These are phyloP conservation scores for Hypoxylon trugodes DNA, from an alignment of 495 filamentous ascomycete species.

Conservation along the genomic window DNA sequence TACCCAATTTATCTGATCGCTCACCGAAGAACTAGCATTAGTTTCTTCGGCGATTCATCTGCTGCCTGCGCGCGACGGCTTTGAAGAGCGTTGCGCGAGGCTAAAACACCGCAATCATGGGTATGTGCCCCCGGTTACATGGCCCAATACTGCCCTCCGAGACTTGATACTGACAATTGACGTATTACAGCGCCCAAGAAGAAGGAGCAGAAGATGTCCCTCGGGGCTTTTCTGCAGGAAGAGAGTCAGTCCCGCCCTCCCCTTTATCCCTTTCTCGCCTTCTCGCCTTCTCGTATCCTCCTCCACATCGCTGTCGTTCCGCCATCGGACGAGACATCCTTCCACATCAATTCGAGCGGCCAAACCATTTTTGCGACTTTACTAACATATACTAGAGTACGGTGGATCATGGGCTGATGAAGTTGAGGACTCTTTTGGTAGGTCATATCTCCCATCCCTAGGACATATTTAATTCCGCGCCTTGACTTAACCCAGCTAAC, in stretches of 20 bases:
- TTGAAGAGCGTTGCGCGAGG: slow-evolving; percentile 52
- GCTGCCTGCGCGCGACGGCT: slow-evolving; percentile 56
- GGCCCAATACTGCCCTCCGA: slow-evolving; percentile 11
- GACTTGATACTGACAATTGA: slow-evolving; percentile 33
- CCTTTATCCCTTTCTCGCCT: slow-evolving; percentile 23
- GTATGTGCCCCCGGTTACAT: slow-evolving; percentile 63
- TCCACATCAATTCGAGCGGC: neutral
- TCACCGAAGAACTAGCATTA: slow-evolving; percentile 21
- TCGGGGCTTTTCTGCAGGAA: slow-evolving; percentile 89
- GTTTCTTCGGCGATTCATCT: slow-evolving; percentile 39
- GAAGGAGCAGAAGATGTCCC: slow-evolving; percentile 89
- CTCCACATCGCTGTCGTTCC: slow-evolving; percentile 17
- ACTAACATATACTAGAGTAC: slow-evolving; percentile 68
- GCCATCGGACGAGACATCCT: neutral
- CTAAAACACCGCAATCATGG: slow-evolving; percentile 81
- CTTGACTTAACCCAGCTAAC: too few relatives aligned
- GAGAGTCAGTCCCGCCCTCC: slow-evolving; percentile 69
- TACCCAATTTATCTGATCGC: neutral
- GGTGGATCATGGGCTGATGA: slow-evolving; percentile 97
- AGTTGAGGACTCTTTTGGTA: slow-evolving; percentile 87
- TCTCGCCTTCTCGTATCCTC: slow-evolving; percentile 32
- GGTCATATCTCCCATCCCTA: slow-evolving; percentile 42
- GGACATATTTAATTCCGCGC: slow-evolving; percentile 22
- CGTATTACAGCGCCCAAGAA: slow-evolving; percentile 78
- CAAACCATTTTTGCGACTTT: slow-evolving; percentile 21